These are phyloP conservation scores for Ophiostoma himal-ulmi DNA, from an alignment of 2,329 filamentous ascomycete species.

Conservation along the genomic window DNA sequence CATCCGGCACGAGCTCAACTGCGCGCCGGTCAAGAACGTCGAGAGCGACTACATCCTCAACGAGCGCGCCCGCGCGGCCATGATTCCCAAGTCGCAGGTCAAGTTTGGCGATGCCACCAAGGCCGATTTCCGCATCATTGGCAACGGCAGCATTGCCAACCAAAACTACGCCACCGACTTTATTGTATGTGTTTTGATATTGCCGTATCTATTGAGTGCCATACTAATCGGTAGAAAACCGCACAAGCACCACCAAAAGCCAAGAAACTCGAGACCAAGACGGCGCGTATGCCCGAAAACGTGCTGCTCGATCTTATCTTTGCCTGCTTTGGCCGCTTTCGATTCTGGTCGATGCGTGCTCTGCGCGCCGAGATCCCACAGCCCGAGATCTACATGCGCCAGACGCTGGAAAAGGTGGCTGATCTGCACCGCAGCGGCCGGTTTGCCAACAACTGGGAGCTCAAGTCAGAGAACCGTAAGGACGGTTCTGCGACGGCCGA, in stretches of 20 bases:
- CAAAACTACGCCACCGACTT: conserved; percentile 45
- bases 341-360: conserved; percentile 90
- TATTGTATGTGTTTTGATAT: conserved; percentile 45
- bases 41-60: conserved; percentile 61
- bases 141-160: conserved; percentile 49
- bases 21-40: conserved; percentile 64
- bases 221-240: conserved; percentile 43
- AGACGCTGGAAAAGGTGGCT: conserved; percentile 76
- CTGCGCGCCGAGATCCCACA: conserved; percentile 73
- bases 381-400: conserved; percentile 87
- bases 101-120: conserved; percentile 47
- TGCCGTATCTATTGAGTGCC: background rate
- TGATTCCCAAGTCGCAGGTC: conserved; percentile 54
- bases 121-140: conserved; percentile 47
- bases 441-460: conserved; percentile 79
- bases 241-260: conserved; percentile 44
- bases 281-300: conserved; percentile 81
- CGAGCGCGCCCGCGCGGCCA: conserved; percentile 52
- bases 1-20: conserved; percentile 70
- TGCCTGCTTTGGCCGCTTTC: conserved; percentile 73
- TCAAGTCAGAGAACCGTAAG: conserved; percentile 62
- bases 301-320: conserved; percentile 83
- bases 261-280: conserved; percentile 71
- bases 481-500: conserved; percentile 49
- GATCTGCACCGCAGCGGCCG: conserved; percentile 71